Conservation (phyloP, 2,329 filamentous ascomycete species). For the Colletotrichum orbiculare region DNA sequence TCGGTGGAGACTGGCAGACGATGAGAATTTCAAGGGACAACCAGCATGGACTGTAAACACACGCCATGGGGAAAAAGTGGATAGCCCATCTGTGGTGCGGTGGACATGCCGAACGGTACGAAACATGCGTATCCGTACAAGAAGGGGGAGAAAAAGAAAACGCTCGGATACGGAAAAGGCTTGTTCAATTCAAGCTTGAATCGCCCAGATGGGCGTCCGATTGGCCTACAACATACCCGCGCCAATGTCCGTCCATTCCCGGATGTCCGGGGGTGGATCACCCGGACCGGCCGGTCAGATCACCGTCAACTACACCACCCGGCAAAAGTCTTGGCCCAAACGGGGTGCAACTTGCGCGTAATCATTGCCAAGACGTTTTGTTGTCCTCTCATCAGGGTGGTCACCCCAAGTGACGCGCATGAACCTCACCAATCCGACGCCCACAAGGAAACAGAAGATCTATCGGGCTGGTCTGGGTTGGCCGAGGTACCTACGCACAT, state of each 20-base stretch:
- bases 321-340: neutral
- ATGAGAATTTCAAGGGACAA: no score
- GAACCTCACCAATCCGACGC: no score
- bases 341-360: neutral
- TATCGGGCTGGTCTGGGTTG: neutral
- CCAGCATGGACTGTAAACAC: neutral
- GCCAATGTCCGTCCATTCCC: constrained; percentile 1
- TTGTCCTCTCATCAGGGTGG: no score
- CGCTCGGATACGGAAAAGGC: neutral
- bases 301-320: neutral
- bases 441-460: neutral
- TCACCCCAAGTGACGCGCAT: neutral
- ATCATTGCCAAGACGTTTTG: neutral
- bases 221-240: constrained; percentile 1
- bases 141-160: neutral
- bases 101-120: neutral
- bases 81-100: neutral
- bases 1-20: constrained; percentile 17
- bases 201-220: constrained; percentile 19
- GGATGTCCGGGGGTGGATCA: constrained; percentile 4
- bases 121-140: neutral
- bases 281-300: constrained; percentile 5
- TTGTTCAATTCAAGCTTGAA: neutral
- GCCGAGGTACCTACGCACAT: no score
- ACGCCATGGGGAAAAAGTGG: constrained; percentile 5